Evolutionary conservation across 768 basidiomycete species (phyloP), one percentile per base, ranked within the genome.

Genomic region (Inosperma sp.): DNA sequence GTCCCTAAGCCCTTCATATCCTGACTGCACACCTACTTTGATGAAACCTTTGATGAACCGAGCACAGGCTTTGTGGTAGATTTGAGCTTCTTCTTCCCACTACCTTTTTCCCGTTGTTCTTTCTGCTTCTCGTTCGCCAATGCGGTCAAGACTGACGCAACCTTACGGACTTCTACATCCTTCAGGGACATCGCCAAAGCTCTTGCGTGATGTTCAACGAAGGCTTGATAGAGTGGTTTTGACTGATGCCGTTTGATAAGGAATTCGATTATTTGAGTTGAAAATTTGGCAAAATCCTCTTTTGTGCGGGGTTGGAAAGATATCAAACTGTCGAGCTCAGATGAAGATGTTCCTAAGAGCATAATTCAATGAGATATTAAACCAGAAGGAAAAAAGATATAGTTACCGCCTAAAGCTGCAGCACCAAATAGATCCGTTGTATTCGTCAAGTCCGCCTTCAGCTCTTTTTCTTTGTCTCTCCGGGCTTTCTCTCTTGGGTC

Each of bases 101-200:
- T 84, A 2, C 82, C 76, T 66, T 87, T 90, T 29, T 93, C 91
- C 56, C 86, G 79, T 59, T 86, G 83, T 63, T 91, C 91, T 69
- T 83, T 89, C 71, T 94, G 90, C 72, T 98, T 99, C 73, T 94
- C 92, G 62, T 95, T 97, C 43, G 93, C 88, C 5, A 98, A 75
- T 3, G 88, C 85, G 13, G 89, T 91, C 48, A 99, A 72, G 3
- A 75, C 83, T 43, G 83, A 87, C 0, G 92, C 89, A 0, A 82
- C 89, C 65, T 97, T 97, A 54, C 93, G 80, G 22, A 93, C 84
- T 59, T 99, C 95, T 45, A 93, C 83, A 54, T 97, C 93, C 60
- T 84, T 88, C 48, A 98, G 76, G 5, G 91, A 82, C 52, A 73
- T 68, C 1, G 86, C 84, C 13, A 96, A 70, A 44, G 84, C 83